phyloP scores from a whole-genome alignment of 345 rosid species.

The Angophora floribunda region DNA sequence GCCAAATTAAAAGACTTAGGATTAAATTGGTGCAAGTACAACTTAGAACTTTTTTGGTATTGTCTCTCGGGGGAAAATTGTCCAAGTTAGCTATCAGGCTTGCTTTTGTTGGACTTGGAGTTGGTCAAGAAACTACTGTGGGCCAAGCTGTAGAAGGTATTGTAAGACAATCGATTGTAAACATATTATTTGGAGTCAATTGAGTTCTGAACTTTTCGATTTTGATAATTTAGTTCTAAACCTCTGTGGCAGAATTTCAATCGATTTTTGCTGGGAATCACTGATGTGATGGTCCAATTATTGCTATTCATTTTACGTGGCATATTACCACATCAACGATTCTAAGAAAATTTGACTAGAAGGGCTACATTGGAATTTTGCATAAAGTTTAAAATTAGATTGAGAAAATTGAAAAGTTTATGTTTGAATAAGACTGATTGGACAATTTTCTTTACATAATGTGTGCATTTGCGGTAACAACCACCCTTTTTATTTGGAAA shows the following conservation, averaged over 20 bases:
- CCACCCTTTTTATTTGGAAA: background rate
- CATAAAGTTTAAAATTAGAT: background rate
- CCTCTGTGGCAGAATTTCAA: accelerated
- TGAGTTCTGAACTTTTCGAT: background rate
- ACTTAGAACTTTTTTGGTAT: too few relatives aligned
- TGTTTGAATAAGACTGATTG: background rate
- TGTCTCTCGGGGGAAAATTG: too few relatives aligned
- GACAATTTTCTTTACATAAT: background rate
- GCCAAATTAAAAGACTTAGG: too few relatives aligned
- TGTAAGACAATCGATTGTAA: background rate
- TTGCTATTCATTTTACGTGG: background rate
- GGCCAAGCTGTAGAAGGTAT: too few relatives aligned
- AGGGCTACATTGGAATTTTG: background rate
- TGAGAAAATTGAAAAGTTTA: background rate
- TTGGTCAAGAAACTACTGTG: too few relatives aligned
- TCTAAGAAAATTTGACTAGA: background rate
- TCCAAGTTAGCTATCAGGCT: too few relatives aligned
- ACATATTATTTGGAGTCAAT: background rate
- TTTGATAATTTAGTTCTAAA: background rate
- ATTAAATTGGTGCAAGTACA: too few relatives aligned
- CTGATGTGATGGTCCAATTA: background rate
- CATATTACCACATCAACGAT: accelerated
- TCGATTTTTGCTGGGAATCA: accelerated
- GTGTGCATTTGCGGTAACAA: background rate
- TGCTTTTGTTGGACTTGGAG: too few relatives aligned